Conservation (phyloP, 306 rosid genomes). For the cucumber (Cucumis sativus) region DNA sequence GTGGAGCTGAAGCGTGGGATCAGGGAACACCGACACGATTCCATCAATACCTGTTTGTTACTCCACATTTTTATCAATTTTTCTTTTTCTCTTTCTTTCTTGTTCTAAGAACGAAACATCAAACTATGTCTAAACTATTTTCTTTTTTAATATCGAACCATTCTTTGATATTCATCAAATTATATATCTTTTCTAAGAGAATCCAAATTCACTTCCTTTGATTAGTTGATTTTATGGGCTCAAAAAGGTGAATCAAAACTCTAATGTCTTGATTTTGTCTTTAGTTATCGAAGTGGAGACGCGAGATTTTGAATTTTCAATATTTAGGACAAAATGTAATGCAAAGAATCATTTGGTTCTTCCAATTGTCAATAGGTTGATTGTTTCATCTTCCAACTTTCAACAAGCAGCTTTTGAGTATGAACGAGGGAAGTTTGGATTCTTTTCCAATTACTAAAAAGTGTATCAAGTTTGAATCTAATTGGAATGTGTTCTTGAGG, state of each 20-base stretch:
- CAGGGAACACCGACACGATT: slow-evolving; percentile 67
- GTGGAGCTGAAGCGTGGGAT: slow-evolving; percentile 49
- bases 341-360: neutral
- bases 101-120: too few relatives aligned
- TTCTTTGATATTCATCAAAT: too few relatives aligned
- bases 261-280: too few relatives aligned
- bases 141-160: too few relatives aligned
- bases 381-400: neutral
- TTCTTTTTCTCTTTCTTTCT: neutral
- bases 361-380: neutral
- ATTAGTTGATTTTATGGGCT: too few relatives aligned
- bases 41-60: slow-evolving; percentile 38
- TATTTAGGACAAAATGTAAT: neutral
- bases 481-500: neutral
- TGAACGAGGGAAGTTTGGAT: neutral
- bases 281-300: too few relatives aligned
- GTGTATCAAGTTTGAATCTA: neutral
- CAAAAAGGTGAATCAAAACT: too few relatives aligned
- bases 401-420: too few relatives aligned
- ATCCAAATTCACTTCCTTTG: too few relatives aligned
- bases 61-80: neutral
- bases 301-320: too few relatives aligned
- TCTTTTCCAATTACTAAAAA: neutral
- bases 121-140: too few relatives aligned
- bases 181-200: too few relatives aligned